Conservation (phyloP, 1,284 basidiomycete genomes). For the Psilocybe mexicana region DNA sequence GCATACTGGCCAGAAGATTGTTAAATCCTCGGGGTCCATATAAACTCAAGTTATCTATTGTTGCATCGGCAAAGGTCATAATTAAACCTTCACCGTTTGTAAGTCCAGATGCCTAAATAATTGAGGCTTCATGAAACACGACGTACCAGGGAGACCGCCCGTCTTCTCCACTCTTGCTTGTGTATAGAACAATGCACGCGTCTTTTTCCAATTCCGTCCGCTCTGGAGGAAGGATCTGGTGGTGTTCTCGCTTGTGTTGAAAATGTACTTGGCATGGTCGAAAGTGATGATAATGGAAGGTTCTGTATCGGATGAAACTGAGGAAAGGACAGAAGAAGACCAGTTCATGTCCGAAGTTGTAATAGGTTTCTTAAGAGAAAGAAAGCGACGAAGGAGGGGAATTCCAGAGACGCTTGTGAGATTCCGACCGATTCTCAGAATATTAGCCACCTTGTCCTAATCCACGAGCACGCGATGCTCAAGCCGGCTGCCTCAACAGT, state of each 20-base stretch:
- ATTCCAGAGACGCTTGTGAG: conserved; percentile 1
- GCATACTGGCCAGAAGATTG: conserved; percentile 74
- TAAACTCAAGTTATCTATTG: conserved; percentile 57
- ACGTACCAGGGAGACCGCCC: conserved; percentile 72
- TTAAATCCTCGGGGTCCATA: conserved; percentile 73
- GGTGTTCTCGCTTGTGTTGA: conserved; percentile 85
- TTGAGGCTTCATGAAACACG: not conserved
- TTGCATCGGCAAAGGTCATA: conserved; percentile 82
- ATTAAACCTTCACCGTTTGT: conserved; percentile 57
- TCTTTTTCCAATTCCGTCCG: conserved; percentile 60
- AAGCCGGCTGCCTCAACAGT: not conserved
- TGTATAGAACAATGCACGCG: conserved; percentile 75
- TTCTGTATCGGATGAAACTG: conserved; percentile 74
- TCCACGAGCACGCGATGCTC: not conserved
- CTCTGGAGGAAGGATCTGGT: conserved; percentile 75
- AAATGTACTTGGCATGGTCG: conserved; percentile 79
- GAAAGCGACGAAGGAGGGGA: not conserved
- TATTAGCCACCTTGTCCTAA: conserved; percentile 9
- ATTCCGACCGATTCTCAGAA: conserved; percentile 1
- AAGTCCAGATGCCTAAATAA: conserved; percentile 1
- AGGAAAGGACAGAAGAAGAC: conserved; percentile 57
- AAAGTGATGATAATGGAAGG: conserved; percentile 75
- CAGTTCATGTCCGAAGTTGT: conserved; percentile 42
- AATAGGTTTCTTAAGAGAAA: not conserved
- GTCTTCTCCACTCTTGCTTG: conserved; percentile 60